These are phyloP conservation scores for Xylaria longipes DNA, from an alignment of 495 filamentous ascomycete genomes.

Conservation along the genomic window DNA sequence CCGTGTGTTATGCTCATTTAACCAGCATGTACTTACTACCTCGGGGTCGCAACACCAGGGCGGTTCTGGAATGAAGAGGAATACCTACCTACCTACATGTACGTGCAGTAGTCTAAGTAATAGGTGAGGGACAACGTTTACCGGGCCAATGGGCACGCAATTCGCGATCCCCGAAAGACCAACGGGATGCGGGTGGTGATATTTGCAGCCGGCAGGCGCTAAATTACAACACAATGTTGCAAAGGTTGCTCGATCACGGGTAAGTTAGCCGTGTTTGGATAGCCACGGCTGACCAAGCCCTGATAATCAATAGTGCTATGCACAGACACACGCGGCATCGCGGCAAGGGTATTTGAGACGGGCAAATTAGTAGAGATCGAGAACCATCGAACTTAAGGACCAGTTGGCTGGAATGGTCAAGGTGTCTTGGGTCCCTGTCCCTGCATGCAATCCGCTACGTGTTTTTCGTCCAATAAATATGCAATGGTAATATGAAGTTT, in stretches of 20 bases:
- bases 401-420: constrained; percentile 19
- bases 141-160: constrained; percentile 20
- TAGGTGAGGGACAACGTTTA: constrained; percentile 16
- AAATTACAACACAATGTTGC: constrained; percentile 24
- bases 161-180: constrained; percentile 6
- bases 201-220: constrained; percentile 22
- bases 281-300: constrained; percentile 25
- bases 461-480: constrained; percentile 23
- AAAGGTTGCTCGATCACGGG: constrained; percentile 21
- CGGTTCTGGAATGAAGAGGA: background rate
- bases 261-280: constrained; percentile 23
- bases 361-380: constrained; percentile 23
- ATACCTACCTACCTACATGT: background rate
- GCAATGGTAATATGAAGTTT: constrained; percentile 8
- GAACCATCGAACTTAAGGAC: constrained; percentile 10
- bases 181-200: constrained; percentile 19
- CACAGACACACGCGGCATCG: constrained; percentile 13
- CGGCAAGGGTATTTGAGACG: constrained; percentile 11
- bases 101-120: constrained; percentile 7
- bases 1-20: background rate
- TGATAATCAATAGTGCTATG: constrained; percentile 23
- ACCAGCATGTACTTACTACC: background rate
- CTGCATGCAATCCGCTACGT: constrained; percentile 17
- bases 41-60: background rate
- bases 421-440: constrained; percentile 3